Conservation (phyloP, 495 filamentous ascomycete genomes). For the Cudoniella acicularis region DNA sequence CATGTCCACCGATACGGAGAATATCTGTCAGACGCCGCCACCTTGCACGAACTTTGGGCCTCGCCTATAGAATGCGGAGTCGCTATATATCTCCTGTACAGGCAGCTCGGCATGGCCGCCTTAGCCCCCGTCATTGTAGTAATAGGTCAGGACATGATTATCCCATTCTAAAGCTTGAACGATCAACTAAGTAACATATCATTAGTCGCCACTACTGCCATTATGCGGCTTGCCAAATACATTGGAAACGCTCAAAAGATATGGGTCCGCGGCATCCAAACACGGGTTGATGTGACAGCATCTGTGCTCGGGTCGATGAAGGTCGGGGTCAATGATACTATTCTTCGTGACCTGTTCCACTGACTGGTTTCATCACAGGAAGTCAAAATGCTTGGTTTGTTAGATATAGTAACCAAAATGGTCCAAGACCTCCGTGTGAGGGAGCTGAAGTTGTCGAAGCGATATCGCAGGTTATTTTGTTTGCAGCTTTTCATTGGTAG, state of each 20-base stretch:
- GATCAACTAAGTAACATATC: constrained; percentile 13
- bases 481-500: constrained; percentile 14
- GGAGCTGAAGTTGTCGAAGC: constrained; percentile 16
- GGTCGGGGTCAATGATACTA: constrained; percentile 21
- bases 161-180: constrained; percentile 5
- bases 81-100: constrained; percentile 26
- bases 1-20: constrained; percentile 46
- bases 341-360: not conserved
- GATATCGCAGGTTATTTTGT: constrained; percentile 36
- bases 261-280: constrained; percentile 40
- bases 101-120: constrained; percentile 25
- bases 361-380: constrained; percentile 3
- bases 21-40: constrained; percentile 38
- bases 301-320: constrained; percentile 35
- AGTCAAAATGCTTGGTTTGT: constrained; percentile 36
- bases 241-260: constrained; percentile 37
- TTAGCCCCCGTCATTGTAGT: constrained; percentile 29
- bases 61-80: constrained; percentile 27
- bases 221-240: constrained; percentile 37
- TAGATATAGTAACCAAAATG: constrained; percentile 18
- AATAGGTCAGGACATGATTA: constrained; percentile 35
- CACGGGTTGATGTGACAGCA: constrained; percentile 31
- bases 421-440: constrained; percentile 17
- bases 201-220: constrained; percentile 24
- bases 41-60: constrained; percentile 55